Percentiles rank a stretch among this genome's conserved stretches.
Evolutionary conservation across 331 rosid species (phyloP).

Genomic region (Prunus yedoensis): DNA sequence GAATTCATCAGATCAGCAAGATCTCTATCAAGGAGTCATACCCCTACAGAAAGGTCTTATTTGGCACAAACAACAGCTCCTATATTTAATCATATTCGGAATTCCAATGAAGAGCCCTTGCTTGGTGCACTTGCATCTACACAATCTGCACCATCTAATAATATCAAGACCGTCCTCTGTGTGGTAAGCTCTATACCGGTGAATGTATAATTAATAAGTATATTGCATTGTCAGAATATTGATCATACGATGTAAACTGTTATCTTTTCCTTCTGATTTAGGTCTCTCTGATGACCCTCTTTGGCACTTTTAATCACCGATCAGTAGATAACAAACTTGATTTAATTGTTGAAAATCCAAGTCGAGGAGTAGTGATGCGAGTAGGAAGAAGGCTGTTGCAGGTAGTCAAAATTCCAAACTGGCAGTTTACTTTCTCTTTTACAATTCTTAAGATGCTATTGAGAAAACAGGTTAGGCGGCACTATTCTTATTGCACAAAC

Average conservation of each 20-base stretch:
- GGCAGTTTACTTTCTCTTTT: conserved; percentile 13
- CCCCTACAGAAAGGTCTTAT: conserved; percentile 62
- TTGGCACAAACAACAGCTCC: conserved; percentile 51
- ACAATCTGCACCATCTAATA: conserved; percentile 47
- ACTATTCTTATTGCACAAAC: background rate
- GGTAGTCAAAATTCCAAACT: conserved; percentile 40
- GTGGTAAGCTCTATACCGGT: conserved; percentile 44
- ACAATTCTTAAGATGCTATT: background rate
- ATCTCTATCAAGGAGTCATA: conserved; percentile 62
- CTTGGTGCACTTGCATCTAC: conserved; percentile 44
- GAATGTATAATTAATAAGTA: background rate
- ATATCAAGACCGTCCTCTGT: conserved; percentile 55
- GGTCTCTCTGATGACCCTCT: conserved; percentile 61
- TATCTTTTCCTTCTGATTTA: conserved; percentile 27
- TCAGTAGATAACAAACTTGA: conserved; percentile 33
- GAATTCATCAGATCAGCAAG: conserved; percentile 71
- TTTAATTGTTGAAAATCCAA: conserved; percentile 32
- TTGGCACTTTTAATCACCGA: conserved; percentile 47
- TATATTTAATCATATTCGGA: conserved; percentile 23
- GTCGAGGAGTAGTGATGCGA: conserved; percentile 55
- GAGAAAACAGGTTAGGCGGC: background rate
- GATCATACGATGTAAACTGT: background rate
- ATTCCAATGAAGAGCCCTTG: conserved; percentile 52
- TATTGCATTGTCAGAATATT: background rate
- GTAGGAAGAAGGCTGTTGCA: conserved; percentile 74